Base-by-base conservation (phyloP, 2,329 filamentous ascomycete genomes). In the Macrophomina pseudophaseolina region DNA sequence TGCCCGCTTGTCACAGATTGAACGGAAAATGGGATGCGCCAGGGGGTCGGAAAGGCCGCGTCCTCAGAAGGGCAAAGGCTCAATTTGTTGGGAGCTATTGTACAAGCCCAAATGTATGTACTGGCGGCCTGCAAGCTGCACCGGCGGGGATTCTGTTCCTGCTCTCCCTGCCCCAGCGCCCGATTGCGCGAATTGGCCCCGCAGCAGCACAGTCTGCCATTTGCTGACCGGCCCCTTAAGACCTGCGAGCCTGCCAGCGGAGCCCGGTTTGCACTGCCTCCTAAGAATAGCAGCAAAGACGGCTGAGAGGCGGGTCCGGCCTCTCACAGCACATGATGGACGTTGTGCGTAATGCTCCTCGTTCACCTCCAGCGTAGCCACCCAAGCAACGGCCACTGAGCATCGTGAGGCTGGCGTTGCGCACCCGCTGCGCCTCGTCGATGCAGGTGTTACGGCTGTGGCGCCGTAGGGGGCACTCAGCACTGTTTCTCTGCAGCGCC, bases 11-110 rank as follows among this genome's bases (percentile, higher is more conserved):
- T 33, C 38, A 32, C 23, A 58, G 38, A 58, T 44, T 58, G 23
- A 44, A 42, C 54, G 54, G 54, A 58, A 58, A 42, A 44, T 42
- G 38, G 54, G 54, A 44, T 44, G 54, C 35, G n/a, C 54, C 54
- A 58, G 54, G 18, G 5, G n/a, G 54, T n/a, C 51, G 54, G 54
- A 54, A 32, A 18, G 32, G 32, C 35, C 54, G 42, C 54, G 32
- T 12, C 5, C 48, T 28, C 18, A 14, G 18, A 11, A 4, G 11
- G 35, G 16, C 3, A 5, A 30, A 23, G 38, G 40, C 40, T 11
- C 7, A 12, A 46, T 46, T 33, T 18, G 56, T 60, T 60, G 56
- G 40, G 56, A 23, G 40, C 32, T 23, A 23, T 23, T 23, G 23
- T 60, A 42, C 56, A 60, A 42, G 38, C 16, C 53, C 53, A 44